Base-by-base conservation (phyloP, 2,329 filamentous ascomycete genomes). In the Phaeophleospora eucalypticola region DNA sequence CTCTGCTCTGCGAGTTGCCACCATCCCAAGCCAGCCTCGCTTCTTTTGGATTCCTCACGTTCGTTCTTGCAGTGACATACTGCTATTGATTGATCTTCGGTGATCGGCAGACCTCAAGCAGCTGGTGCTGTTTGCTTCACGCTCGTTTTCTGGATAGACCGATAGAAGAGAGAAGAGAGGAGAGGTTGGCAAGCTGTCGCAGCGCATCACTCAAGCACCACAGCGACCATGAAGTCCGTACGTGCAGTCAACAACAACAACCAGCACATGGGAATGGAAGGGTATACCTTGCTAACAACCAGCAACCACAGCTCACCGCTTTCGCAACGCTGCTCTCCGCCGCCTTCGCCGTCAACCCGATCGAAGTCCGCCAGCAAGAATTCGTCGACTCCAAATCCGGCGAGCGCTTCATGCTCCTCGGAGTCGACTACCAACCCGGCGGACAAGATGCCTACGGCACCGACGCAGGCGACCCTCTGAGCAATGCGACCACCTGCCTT, bases 371-470 rank as follows among this genome's bases (percentile, higher is more conserved):
- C 45, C 78, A 79, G 49, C 76, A 79, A 64, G 76, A 83, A 62
- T 83, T 84, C 65, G 72, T 84, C 57, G 77, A 82, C 63, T 73
- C 72, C 29, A 69, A 75, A 44, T 80, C 77, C 15, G 73, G 74
- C 46, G 74, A 79, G 55, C 76, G 81, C 39, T 77, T 83, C 65
- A 75, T 81, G 68, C 76, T 84, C 49, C 47, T 57, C 15, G 54
- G 54, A 2, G 77, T 83, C 48, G 81, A 82, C 71, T 81, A 81
- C 64, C 81, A 84, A 61, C 81, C 81, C 17, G 81, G 81, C 58
- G 81, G 81, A 52, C 74, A 79, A 46, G 74, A 71, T 43, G 79
- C 72, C 46, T 82, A 81, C 67, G 73, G 75, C 51, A 71, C 72
- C 9, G 65, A 69, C 14, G 63, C 66, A 21, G 68, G 68, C 33